Percentiles rank a stretch among this genome's conserved stretches.
phyloP scores from a whole-genome alignment of 2,329 filamentous ascomycete species.

The Ophiognomonia clavigignenti-juglandacearum region DNA sequence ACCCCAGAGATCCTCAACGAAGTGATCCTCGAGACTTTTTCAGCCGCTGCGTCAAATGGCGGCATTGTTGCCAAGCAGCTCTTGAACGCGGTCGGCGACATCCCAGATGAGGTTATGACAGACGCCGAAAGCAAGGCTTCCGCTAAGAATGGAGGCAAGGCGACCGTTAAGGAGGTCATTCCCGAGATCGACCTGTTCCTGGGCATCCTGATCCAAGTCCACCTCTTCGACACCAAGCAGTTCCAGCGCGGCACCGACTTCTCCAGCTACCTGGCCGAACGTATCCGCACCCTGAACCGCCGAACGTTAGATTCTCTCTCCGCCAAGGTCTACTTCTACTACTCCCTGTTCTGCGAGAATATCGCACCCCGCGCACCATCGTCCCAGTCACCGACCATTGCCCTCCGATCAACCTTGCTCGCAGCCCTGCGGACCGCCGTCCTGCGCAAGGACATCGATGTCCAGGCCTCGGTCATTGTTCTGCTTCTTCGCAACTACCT shows the following conservation, averaged over 20 bases:
- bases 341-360: conserved; percentile 90
- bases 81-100: conserved; percentile 63
- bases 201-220: conserved; percentile 79
- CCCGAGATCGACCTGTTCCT: conserved; percentile 88
- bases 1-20: conserved; percentile 76
- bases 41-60: conserved; percentile 54
- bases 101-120: conserved; percentile 51
- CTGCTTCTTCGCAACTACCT: conserved; percentile 94
- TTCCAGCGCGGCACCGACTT: conserved; percentile 78
- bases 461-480: conserved; percentile 94
- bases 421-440: conserved; percentile 92
- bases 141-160: conserved; percentile 53
- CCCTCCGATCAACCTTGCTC: conserved; percentile 80
- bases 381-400: conserved; percentile 78
- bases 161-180: conserved; percentile 65
- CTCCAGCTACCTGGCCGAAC: conserved; percentile 76
- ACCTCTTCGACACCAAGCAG: conserved; percentile 80
- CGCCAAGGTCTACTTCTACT: conserved; percentile 97
- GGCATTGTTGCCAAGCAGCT: conserved; percentile 65
- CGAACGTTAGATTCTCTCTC: conserved; percentile 90
- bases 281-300: conserved; percentile 84
- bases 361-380: conserved; percentile 83
- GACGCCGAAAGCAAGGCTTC: conserved; percentile 48
- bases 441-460: conserved; percentile 92
- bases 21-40: conserved; percentile 77